These are phyloP conservation scores for Vigna reflexopilosa DNA, from an alignment of 306 rosid genomes.

Conservation along the genomic window DNA sequence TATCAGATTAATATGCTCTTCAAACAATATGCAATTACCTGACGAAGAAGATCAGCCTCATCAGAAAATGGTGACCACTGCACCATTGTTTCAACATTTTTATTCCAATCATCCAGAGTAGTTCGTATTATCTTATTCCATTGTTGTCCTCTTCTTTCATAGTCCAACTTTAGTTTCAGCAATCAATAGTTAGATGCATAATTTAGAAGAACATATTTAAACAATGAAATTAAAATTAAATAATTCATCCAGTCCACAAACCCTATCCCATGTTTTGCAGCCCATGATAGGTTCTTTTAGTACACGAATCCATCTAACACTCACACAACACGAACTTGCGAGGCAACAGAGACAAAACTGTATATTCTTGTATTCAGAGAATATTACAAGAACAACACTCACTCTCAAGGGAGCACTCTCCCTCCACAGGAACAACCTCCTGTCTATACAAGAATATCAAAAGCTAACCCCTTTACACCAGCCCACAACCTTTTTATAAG, in stretches of 20 bases:
- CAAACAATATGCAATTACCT: conserved; percentile 49
- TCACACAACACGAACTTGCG: too few relatives aligned
- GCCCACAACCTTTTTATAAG: too few relatives aligned
- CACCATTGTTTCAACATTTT: conserved; percentile 72
- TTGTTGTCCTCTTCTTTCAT: conserved; percentile 61
- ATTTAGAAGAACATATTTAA: conserved; percentile 17
- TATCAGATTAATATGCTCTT: conserved; percentile 7
- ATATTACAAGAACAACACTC: too few relatives aligned
- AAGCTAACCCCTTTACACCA: too few relatives aligned
- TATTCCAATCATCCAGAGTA: conserved; percentile 73
- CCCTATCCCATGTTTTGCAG: neutral
- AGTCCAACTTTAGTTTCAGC: conserved; percentile 76
- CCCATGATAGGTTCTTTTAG: too few relatives aligned
- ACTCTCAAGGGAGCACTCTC: too few relatives aligned
- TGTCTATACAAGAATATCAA: too few relatives aligned
- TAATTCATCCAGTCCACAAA: conserved; percentile 20
- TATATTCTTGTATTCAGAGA: too few relatives aligned
- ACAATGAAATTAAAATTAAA: conserved; percentile 31
- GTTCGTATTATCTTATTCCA: conserved; percentile 75
- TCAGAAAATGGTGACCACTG: conserved; percentile 87
- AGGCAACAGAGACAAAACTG: too few relatives aligned
- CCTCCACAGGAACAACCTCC: too few relatives aligned
- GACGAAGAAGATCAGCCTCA: conserved; percentile 82
- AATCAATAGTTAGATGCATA: conserved; percentile 49
- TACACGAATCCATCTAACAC: too few relatives aligned